Conservation (phyloP, 2,329 filamentous ascomycete genomes). For the Aspergillus sp. region DNA sequence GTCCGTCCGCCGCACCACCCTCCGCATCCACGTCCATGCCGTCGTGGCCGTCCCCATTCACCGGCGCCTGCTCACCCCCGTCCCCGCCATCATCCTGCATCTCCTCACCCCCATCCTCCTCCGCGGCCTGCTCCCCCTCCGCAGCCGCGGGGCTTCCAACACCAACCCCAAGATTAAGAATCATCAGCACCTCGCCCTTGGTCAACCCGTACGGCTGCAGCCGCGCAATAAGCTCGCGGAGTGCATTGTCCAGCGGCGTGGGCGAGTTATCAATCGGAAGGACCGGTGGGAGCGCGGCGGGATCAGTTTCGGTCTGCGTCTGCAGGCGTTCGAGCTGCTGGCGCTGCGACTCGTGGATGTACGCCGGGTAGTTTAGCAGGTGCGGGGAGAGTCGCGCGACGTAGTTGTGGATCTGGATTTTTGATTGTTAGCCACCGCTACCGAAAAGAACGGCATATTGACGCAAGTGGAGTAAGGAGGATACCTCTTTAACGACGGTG, state of each 20-base stretch:
- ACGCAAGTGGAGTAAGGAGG: neutral
- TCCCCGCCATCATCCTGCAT: constrained; percentile 13
- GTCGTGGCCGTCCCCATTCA: constrained; percentile 5
- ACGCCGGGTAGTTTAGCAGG: constrained; percentile 36
- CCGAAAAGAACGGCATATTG: neutral
- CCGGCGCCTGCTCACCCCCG: constrained; percentile 13
- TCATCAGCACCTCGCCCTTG: constrained; percentile 46
- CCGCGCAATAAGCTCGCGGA: constrained; percentile 34
- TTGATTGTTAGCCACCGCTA: neutral
- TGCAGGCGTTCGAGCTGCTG: constrained; percentile 1
- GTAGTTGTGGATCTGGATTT: constrained; percentile 41
- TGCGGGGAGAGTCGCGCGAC: constrained; percentile 39
- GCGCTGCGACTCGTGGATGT: constrained; percentile 18
- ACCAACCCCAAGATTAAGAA: constrained; percentile 46
- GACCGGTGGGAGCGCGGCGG: constrained; percentile 8
- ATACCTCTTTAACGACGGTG: constrained; percentile 45
- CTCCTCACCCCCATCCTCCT: constrained; percentile 2
- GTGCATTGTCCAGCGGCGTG: constrained; percentile 36
- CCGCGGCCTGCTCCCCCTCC: constrained; percentile 7
- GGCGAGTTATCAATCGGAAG: constrained; percentile 23
- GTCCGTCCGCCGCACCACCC: constrained; percentile 9
- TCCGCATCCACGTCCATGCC: constrained; percentile 11
- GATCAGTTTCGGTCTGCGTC: neutral
- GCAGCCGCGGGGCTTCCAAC: constrained; percentile 18
- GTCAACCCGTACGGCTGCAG: constrained; percentile 42